Evolutionary conservation across 176 grass and related monocot species (phyloP).

Genomic region (Oryza glumipatula): DNA sequence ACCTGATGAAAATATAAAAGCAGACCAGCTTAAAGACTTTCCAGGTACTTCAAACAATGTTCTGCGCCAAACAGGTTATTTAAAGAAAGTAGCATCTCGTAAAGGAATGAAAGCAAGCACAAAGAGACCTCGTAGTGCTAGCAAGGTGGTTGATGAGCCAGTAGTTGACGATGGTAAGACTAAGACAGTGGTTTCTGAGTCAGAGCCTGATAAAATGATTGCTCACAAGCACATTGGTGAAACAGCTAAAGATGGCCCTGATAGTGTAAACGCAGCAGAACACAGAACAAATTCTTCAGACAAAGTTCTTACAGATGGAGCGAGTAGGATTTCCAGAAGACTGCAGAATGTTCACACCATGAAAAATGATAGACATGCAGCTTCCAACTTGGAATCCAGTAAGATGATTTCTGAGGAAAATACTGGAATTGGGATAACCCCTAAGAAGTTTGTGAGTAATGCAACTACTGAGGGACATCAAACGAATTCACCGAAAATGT

Average conservation of each 20-base stretch:
- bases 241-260: constrained; percentile 7
- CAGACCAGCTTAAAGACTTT: constrained; percentile 14
- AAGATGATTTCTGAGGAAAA: constrained; percentile 42
- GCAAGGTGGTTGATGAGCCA: constrained; percentile 39
- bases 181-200: constrained; percentile 24
- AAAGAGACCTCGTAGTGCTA: constrained; percentile 15
- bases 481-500: constrained; percentile 32
- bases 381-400: constrained; percentile 35
- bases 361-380: constrained; percentile 9
- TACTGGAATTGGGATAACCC: background rate
- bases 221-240: background rate
- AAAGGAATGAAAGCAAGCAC: constrained; percentile 5
- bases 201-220: constrained; percentile 29
- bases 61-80: constrained; percentile 5
- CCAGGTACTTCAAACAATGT: constrained; percentile 23
- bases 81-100: constrained; percentile 25
- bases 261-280: constrained; percentile 8
- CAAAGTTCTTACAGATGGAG: constrained; percentile 15
- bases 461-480: constrained; percentile 38
- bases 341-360: constrained; percentile 3
- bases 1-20: constrained; percentile 39
- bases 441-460: constrained; percentile 28
- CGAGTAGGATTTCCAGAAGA: constrained; percentile 35
- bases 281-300: constrained; percentile 16
- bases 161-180: constrained; percentile 15